Percentiles rank a stretch among this genome's conserved stretches.
These are phyloP conservation scores for Hypomontagnella submonticulosa DNA, from an alignment of 495 filamentous ascomycete genomes.

Conservation along the genomic window DNA sequence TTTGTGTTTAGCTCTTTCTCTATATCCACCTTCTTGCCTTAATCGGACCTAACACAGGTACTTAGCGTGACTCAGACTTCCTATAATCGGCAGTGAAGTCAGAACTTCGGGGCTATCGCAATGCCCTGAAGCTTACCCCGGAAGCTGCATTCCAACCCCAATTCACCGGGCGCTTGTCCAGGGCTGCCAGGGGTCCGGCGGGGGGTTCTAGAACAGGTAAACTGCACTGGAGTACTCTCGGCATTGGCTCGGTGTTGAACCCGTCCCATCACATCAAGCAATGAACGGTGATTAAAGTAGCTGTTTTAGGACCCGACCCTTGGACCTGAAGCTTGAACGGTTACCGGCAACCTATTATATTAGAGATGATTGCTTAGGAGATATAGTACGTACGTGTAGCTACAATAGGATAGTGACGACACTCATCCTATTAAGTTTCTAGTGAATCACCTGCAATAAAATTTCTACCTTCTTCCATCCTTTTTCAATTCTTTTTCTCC, in stretches of 20 bases:
- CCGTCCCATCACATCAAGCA: neutral
- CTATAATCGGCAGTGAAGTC: neutral
- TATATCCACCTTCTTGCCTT: neutral
- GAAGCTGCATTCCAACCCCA: slow-evolving; percentile 5
- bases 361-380: slow-evolving; percentile 17
- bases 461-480: neutral
- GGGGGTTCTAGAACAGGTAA: slow-evolving; percentile 17
- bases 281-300: neutral
- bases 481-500: neutral
- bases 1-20: slow-evolving; percentile 1
- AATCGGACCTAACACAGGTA: slow-evolving; percentile 8
- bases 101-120: slow-evolving; percentile 20
- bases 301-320: neutral
- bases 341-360: too few species aligned
- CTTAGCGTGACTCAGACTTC: neutral
- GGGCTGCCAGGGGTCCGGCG: neutral
- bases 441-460: neutral
- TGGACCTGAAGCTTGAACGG: slow-evolving; percentile 17
- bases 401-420: slow-evolving; percentile 22
- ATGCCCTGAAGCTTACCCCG: slow-evolving; percentile 19
- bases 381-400: too few species aligned
- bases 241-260: slow-evolving; percentile 36
- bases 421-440: slow-evolving; percentile 15
- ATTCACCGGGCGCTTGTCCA: slow-evolving; percentile 10
- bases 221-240: slow-evolving; percentile 29